Conservation (phyloP, 1,284 basidiomycete genomes). For the Marasmius tenuissimus region DNA sequence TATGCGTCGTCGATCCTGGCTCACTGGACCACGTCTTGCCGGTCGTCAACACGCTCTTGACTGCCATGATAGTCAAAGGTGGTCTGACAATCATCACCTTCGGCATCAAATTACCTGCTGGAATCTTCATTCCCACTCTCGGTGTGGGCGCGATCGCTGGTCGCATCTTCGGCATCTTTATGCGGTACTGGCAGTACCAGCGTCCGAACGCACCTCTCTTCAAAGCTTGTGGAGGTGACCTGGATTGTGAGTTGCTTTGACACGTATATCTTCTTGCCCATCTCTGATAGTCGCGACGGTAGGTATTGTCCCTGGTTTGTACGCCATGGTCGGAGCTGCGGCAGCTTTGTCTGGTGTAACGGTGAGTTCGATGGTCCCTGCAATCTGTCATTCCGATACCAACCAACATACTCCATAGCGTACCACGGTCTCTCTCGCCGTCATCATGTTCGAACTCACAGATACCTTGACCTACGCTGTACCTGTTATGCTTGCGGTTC, state of each 20-base stretch:
- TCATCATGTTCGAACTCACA: conserved; percentile 97
- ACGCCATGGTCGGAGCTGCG: conserved; percentile 92
- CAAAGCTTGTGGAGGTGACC: conserved; percentile 61
- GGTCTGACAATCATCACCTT: conserved; percentile 89
- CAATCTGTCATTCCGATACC: conserved; percentile 4
- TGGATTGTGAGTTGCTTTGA: conserved; percentile 49
- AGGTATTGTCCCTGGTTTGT: conserved; percentile 79
- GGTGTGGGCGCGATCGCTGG: conserved; percentile 97
- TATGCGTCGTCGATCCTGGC: conserved; percentile 73
- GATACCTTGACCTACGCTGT: conserved; percentile 94
- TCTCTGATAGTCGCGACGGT: background rate
- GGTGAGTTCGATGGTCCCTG: conserved; percentile 38
- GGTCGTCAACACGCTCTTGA: conserved; percentile 65
- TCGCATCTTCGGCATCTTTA: conserved; percentile 80
- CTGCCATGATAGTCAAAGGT: conserved; percentile 83
- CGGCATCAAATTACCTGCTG: conserved; percentile 91
- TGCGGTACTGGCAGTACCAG: conserved; percentile 78
- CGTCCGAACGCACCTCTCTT: conserved; percentile 69
- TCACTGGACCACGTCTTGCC: conserved; percentile 59
- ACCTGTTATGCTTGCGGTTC: conserved; percentile 88
- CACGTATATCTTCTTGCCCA: background rate
- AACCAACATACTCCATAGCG: conserved; percentile 40
- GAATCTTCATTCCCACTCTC: conserved; percentile 96
- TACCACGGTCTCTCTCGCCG: conserved; percentile 90
- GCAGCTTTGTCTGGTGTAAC: conserved; percentile 89